Base-by-base conservation (phyloP, 495 filamentous ascomycete species). In the Wilcoxina mikolae region DNA sequence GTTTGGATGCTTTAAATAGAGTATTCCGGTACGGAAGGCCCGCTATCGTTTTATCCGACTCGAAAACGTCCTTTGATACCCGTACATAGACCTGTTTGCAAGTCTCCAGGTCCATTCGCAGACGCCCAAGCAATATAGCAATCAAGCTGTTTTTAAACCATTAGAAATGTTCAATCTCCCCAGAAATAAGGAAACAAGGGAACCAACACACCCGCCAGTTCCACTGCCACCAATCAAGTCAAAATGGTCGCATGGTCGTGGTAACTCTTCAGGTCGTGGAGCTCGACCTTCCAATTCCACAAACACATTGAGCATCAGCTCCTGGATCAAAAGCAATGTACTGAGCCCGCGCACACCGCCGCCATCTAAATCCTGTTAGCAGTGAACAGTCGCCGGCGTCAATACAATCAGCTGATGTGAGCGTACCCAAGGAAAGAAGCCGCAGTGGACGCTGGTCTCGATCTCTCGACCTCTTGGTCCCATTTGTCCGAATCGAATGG, bases 331-430 rank as follows among this genome's bases (percentile, higher is more conserved):
- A 55, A 96, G 85, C 65, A 98, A 82, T 81, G 95, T 94, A 54
- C 89, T 95, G 72, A 94, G 96, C 38, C 91, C 91, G 59, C 91
- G 81, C 50, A 98, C 88, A 59, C 91, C 91, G 59, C 91, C 91
- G 64, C 91, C 91, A 78, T 95, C 91, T 94, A 63, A 10, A 51
- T n/a, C 25, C 4, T 3, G 1, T 18, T 46, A 18, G 22, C 7
- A n/a, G 3, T 28, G 15, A 26, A n/a, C n/a, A n/a, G n/a, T n/a
- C n/a, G n/a, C n/a, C n/a, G 47, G 20, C 56, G 54, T 35, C 45
- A 52, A 41, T 9, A 12, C 23, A 24, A 52, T 20, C 20, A 11
- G 11, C 0, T 2, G n/a, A 17, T 26, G 39, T 39, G 27, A 26
- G 70, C 80, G 53, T 76, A 94, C 87, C 87, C 56, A 98, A 78